Percentiles rank a stretch among this genome's conserved stretches.
These are phyloP conservation scores for Elongisporangium prolatum DNA, from an alignment of 352 stramenopile species.

Conservation along the genomic window DNA sequence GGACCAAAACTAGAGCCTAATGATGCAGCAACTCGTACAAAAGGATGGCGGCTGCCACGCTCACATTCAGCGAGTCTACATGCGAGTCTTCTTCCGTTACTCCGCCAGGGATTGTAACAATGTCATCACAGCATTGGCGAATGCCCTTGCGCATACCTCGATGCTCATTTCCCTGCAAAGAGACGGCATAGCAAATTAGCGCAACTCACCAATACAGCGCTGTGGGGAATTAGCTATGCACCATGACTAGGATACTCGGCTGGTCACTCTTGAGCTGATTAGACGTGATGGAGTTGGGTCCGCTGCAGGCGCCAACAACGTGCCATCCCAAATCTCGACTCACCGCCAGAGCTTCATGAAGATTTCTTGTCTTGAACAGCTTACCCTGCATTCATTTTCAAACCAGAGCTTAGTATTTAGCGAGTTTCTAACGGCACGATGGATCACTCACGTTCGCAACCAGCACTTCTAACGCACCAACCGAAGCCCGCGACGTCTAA, in stretches of 20 bases:
- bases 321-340: constrained; percentile 67
- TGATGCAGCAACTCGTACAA: constrained; percentile 76
- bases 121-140: constrained; percentile 63
- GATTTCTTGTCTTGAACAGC: constrained; percentile 57
- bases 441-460: constrained; percentile 52
- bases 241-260: constrained; percentile 82
- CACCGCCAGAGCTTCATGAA: constrained; percentile 64
- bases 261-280: constrained; percentile 37
- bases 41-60: constrained; percentile 67
- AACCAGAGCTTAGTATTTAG: not conserved
- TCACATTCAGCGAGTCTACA: constrained; percentile 83
- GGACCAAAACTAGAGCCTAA: constrained; percentile 15
- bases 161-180: constrained; percentile 65
- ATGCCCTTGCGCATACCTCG: constrained; percentile 69
- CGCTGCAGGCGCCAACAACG: constrained; percentile 65
- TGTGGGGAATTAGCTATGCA: constrained; percentile 14
- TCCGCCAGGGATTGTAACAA: constrained; percentile 65
- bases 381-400: constrained; percentile 29
- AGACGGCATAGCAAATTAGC: not conserved
- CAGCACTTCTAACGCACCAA: constrained; percentile 67
- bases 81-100: constrained; percentile 52
- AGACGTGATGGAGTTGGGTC: constrained; percentile 62
- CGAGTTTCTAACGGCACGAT: too few species aligned
- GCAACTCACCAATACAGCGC: not conserved
- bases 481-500: constrained; percentile 65